Evolutionary conservation across 208 protist genomes (phyloP).

Genomic region (Angomonas deanei): DNA sequence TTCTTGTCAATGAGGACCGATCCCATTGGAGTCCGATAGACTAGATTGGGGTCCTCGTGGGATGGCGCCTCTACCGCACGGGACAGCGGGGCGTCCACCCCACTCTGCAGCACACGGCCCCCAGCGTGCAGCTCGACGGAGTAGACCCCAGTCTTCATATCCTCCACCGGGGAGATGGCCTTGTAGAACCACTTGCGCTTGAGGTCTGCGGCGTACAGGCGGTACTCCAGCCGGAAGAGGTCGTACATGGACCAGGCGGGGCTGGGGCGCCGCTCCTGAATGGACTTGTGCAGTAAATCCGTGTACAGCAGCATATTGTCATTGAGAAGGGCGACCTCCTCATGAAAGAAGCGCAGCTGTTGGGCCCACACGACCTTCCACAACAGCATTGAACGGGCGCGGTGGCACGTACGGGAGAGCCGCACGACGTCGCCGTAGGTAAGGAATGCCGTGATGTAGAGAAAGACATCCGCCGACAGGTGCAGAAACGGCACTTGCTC

Average conservation of each 20-base stretch:
- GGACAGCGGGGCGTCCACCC: conserved; percentile 3
- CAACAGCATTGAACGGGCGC: conserved; percentile 27
- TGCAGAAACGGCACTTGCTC: conserved; percentile 19
- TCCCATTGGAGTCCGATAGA: neutral
- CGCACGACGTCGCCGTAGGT: conserved; percentile 37
- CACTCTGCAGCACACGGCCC: conserved; percentile 1
- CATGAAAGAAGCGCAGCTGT: conserved; percentile 59
- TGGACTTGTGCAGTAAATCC: conserved; percentile 18
- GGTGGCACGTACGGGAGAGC: conserved; percentile 42
- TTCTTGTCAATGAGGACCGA: neutral
- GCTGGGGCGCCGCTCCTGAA: neutral
- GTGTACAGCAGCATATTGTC: conserved; percentile 47
- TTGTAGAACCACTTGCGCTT: conserved; percentile 68
- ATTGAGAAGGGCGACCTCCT: conserved; percentile 43
- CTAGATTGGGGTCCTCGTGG: neutral
- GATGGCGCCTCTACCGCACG: neutral
- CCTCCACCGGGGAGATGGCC: conserved; percentile 35
- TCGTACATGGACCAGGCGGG: conserved; percentile 35
- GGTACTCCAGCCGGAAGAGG: conserved; percentile 49
- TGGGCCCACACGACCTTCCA: conserved; percentile 62
- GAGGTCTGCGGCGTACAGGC: conserved; percentile 65
- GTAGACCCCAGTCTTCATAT: conserved; percentile 38
- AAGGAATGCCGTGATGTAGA: conserved; percentile 31
- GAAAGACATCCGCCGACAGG: conserved; percentile 40
- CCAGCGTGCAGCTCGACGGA: conserved; percentile 41